These are phyloP conservation scores for Suillus luteus DNA, from an alignment of 768 basidiomycete genomes.

Conservation along the genomic window DNA sequence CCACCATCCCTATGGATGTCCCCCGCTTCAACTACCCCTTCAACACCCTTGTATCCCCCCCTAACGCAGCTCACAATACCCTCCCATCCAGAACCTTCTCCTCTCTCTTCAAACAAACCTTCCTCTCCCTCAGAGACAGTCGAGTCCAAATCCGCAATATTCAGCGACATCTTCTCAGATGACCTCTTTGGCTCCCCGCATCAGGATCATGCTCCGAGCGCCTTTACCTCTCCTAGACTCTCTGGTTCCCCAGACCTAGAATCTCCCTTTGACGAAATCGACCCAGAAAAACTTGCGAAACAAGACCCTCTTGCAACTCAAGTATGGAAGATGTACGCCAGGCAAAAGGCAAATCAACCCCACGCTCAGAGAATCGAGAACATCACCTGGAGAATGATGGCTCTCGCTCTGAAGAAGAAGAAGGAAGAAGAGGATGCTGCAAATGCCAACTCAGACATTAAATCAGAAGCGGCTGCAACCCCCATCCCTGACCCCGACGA, in stretches of 20 bases:
- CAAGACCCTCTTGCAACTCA: conserved; percentile 94
- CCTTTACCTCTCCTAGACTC: conserved; percentile 64
- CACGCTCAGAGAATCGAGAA: conserved; percentile 98
- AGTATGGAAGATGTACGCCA: conserved; percentile 96
- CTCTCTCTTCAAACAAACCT: conserved; percentile 37
- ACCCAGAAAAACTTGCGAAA: conserved; percentile 68
- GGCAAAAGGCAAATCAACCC: conserved; percentile 85
- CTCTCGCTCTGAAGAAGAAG: conserved; percentile 88
- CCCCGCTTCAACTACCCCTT: conserved; percentile 51
- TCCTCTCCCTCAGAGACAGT: conserved; percentile 41
- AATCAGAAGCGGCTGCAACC: conserved; percentile 22
- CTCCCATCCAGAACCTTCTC: conserved; percentile 35
- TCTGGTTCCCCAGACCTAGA: conserved; percentile 73
- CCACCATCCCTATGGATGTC: conserved; percentile 89
- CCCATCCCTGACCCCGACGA: conserved; percentile 31
- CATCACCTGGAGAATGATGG: conserved; percentile 98
- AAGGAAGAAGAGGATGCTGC: conserved; percentile 65
- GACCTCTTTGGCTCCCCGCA: conserved; percentile 51
- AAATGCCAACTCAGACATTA: conserved; percentile 22
- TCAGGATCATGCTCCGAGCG: conserved; percentile 42
- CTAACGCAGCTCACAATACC: conserved; percentile 41
- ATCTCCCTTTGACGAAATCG: conserved; percentile 44
- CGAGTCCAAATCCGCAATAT: conserved; percentile 63
- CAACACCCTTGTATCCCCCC: conserved; percentile 44
- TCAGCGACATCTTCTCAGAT: conserved; percentile 71